Percentiles rank a stretch among this genome's conserved stretches.
phyloP scores from a whole-genome alignment of 192 early-diverging fungal species.

The Coemansia sp. region DNA sequence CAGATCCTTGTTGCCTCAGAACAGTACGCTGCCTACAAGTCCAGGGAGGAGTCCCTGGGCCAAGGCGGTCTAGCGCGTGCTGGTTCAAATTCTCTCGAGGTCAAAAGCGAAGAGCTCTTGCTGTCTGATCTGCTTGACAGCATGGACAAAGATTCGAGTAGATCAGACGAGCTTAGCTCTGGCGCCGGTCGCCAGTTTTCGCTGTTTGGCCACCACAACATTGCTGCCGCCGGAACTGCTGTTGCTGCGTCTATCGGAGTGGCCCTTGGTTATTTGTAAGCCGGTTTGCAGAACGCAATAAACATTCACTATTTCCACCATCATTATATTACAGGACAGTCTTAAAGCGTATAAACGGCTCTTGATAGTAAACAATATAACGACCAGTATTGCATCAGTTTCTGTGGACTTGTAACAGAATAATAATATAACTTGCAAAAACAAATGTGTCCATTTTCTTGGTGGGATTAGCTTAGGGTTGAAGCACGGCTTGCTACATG shows the following conservation, averaged over 20 bases:
- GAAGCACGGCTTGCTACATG: not conserved
- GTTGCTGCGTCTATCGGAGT: not conserved
- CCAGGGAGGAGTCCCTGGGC: not conserved
- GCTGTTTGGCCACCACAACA: not conserved
- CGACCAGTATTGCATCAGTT: not conserved
- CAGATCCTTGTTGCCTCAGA: conserved; percentile 32
- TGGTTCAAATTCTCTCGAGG: not conserved
- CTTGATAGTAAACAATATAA: not conserved
- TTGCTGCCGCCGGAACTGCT: not conserved
- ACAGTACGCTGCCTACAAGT: conserved; percentile 31
- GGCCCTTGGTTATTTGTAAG: not conserved
- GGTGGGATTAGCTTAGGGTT: too few species aligned
- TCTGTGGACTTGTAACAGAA: not conserved
- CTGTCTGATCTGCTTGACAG: conserved; percentile 5
- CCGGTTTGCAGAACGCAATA: too few species aligned
- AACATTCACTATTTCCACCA: not conserved
- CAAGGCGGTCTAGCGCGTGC: conserved; percentile 13
- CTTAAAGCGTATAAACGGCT: not conserved
- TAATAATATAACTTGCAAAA: not conserved
- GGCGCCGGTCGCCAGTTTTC: not conserved
- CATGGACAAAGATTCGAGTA: conserved; percentile 11
- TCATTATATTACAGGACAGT: not conserved
- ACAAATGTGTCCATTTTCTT: not conserved
- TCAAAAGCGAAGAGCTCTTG: not conserved
- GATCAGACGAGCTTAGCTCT: conserved; percentile 1